phyloP scores from a whole-genome alignment of 768 basidiomycete species.

The Panaeolus cyanescens region DNA sequence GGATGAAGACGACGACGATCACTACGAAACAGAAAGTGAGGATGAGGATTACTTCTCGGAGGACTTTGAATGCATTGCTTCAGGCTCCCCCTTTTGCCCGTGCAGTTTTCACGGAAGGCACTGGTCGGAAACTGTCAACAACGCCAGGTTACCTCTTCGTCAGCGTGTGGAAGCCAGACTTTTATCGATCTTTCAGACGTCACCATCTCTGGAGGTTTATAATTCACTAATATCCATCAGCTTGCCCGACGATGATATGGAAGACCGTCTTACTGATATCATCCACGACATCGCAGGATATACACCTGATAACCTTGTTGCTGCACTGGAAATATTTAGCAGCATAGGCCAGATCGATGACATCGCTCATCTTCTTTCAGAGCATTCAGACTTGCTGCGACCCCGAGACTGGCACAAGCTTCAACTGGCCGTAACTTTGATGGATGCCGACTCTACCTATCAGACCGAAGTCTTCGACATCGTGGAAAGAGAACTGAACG shows the following conservation, averaged over 20 bases:
- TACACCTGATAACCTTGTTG: slow-evolving; percentile 53
- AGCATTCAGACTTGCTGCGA: slow-evolving; percentile 58
- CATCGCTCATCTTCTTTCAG: slow-evolving; percentile 44
- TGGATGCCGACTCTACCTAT: slow-evolving; percentile 29
- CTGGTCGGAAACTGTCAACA: slow-evolving; percentile 48
- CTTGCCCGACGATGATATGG: slow-evolving; percentile 29
- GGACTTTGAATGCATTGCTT: slow-evolving; percentile 25
- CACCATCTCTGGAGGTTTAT: slow-evolving; percentile 51
- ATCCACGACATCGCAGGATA: slow-evolving; percentile 43
- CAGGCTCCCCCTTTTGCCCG: slow-evolving; percentile 20
- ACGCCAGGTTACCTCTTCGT: slow-evolving; percentile 42
- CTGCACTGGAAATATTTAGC: slow-evolving; percentile 56
- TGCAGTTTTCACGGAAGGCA: slow-evolving; percentile 46
- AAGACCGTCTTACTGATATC: slow-evolving; percentile 33
- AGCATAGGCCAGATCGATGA: slow-evolving; percentile 31
- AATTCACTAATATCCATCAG: slow-evolving; percentile 41
- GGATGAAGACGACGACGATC: slow-evolving; percentile 34
- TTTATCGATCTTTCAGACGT: slow-evolving; percentile 45
- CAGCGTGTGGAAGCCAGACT: slow-evolving; percentile 48
- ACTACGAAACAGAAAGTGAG: slow-evolving; percentile 25
- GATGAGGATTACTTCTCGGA: slow-evolving; percentile 21
- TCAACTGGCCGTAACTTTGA: slow-evolving; percentile 43
- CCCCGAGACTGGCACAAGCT: slow-evolving; percentile 52
- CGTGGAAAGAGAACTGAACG: slow-evolving; percentile 53
- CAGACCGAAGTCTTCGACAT: slow-evolving; percentile 40